Base-by-base conservation (phyloP, 139 green algal species). In the Chlamydomonas sphaeroides region DNA sequence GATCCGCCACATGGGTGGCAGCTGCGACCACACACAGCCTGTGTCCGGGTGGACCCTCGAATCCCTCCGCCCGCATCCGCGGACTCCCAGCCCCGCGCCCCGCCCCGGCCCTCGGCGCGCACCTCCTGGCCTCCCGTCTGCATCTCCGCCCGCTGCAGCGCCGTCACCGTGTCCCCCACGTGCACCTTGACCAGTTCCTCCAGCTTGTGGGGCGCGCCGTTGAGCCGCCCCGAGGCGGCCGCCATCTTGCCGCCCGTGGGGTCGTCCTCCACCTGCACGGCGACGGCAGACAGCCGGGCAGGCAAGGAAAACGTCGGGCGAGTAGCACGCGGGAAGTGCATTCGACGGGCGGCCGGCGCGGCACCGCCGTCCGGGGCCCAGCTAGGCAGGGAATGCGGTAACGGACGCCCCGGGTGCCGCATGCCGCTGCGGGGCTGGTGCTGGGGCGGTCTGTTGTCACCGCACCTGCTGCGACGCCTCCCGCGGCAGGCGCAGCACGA, bases 241-340 rank as follows among this genome's bases (percentile, higher is more conserved):
- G 92, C 92, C 53, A 95, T 93, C 88, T 96, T 98, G 59, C 97
- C 97, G 39, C 95, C 95, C 8, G 97, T 99, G 56, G 97, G 97
- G 87, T 99, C 97, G 33, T 98, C 96, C 89, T 99, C 97, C 42
- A 99, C 95, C 91, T 95, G n/a, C n/a, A n/a, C n/a, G n/a, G n/a
- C n/a, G n/a, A n/a, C n/a, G n/a, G n/a, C n/a, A n/a, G n/a, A n/a
- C n/a, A n/a, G n/a, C n/a, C n/a, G n/a, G n/a, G n/a, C n/a, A n/a
- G n/a, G n/a, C n/a, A n/a, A n/a, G n/a, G n/a, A n/a, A n/a, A n/a
- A n/a, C n/a, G n/a, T n/a, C n/a, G n/a, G n/a, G n/a, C n/a, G n/a
- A n/a, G n/a, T n/a, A n/a, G n/a, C n/a, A n/a, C n/a, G n/a, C n/a
- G n/a, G n/a, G n/a, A n/a, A n/a, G n/a, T n/a, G n/a, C n/a, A n/a